Conservation (phyloP, 2,329 filamentous ascomycete species). For the Dothiorella sarmentorum region DNA sequence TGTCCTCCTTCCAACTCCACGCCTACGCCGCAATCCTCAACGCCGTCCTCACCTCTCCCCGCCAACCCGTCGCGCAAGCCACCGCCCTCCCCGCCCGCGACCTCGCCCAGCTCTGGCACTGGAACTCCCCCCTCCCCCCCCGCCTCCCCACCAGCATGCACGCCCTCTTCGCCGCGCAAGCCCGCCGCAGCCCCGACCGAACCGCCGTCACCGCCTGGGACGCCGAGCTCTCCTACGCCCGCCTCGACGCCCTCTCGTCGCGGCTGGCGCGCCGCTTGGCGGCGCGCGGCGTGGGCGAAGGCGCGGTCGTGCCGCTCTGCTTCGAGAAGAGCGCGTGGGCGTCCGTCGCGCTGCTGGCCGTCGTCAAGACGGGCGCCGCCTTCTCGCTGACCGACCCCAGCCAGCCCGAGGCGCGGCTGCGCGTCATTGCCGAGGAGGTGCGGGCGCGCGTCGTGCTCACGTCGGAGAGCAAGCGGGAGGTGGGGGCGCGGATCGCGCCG, state of each 20-base stretch:
- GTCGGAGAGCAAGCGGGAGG: constrained; percentile 22
- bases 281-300: constrained; percentile 29
- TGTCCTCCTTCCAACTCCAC: constrained; percentile 43
- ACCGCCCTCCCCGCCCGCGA: constrained; percentile 38
- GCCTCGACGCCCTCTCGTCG: constrained; percentile 28
- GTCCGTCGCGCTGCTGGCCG: constrained; percentile 36
- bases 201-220: constrained; percentile 33
- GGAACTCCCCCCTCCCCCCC: constrained; percentile 46
- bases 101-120: constrained; percentile 46
- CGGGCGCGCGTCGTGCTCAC: neutral
- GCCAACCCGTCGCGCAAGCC: constrained; percentile 31
- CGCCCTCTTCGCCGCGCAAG: constrained; percentile 44
- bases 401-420: neutral
- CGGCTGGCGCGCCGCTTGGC: constrained; percentile 30
- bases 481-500: constrained; percentile 31
- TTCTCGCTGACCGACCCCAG: constrained; percentile 30
- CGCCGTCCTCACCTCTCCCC: constrained; percentile 36
- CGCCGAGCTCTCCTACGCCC: constrained; percentile 31
- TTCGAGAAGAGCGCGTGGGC: constrained; percentile 39
- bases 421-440: neutral
- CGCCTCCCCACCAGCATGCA: constrained; percentile 47
- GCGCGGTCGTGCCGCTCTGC: constrained; percentile 34
- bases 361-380: constrained; percentile 33
- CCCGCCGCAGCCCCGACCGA: constrained; percentile 33
- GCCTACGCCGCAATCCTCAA: constrained; percentile 37